These are phyloP conservation scores for Trichoderma guizhouense DNA, from an alignment of 2,329 filamentous ascomycete genomes.

Conservation along the genomic window DNA sequence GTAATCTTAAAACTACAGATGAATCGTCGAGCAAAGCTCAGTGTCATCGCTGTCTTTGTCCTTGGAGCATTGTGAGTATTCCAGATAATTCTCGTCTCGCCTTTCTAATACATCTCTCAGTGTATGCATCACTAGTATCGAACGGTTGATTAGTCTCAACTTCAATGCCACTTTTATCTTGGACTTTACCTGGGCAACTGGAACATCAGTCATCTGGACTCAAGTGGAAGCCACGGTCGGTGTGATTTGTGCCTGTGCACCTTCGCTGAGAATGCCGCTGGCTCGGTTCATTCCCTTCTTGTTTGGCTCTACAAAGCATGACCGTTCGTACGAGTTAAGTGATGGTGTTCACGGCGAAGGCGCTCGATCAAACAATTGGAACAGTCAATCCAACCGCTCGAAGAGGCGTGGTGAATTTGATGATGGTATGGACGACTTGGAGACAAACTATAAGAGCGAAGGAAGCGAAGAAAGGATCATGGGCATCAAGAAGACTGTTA, in stretches of 20 bases:
- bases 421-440: not conserved
- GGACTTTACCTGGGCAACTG: conserved; percentile 8
- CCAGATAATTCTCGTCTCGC: too few species aligned
- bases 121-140: conserved; percentile 4
- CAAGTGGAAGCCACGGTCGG: conserved; percentile 12
- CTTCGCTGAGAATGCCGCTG: conserved; percentile 3
- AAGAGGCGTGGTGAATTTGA: not conserved
- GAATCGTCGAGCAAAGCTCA: conserved; percentile 9
- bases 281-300: not conserved
- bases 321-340: not conserved
- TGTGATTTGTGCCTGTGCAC: conserved; percentile 7
- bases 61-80: conserved; percentile 3
- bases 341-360: not conserved
- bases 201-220: conserved; percentile 6
- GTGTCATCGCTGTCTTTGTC: not conserved
- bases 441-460: not conserved
- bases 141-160: conserved; percentile 7
- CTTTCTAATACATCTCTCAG: not conserved
- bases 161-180: conserved; percentile 7
- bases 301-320: not conserved
- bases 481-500: conserved; percentile 9
- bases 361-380: not conserved
- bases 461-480: conserved; percentile 8
- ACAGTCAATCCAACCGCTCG: not conserved
- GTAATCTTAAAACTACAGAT: conserved; percentile 2